Evolutionary conservation across 2,329 filamentous ascomycete species (phyloP), one percentile per base, ranked within the genome.

Genomic region (Aspergillus eucalypticola): DNA sequence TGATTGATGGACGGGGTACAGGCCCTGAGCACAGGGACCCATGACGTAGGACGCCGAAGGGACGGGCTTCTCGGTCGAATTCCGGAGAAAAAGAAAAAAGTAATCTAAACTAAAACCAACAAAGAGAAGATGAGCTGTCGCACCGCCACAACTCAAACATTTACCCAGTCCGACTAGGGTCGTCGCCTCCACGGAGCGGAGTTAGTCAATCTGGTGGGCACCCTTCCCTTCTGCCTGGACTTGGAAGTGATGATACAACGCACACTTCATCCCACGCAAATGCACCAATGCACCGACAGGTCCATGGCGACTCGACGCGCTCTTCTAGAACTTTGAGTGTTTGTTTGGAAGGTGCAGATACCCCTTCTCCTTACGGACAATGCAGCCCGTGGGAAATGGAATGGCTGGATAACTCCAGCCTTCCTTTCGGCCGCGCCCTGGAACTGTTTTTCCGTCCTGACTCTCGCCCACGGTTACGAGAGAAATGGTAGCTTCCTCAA

Each of bases 341-440:
- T 5, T 23, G 8, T 15, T 44, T 44, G 2, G 10, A 23, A 44
- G 19, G 21, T 44, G 41, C 41, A 44, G 19, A 44, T 23, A 44
- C 10, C 19, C n/a, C 41, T 29, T 29, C 27, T 42, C 41, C 41
- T 44, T 44, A 44, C 41, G 13, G 19, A 10, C 39, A 23, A 13
- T 44, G 41, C 19, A 44, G 8, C 19, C 39, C 32, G 25, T 23
- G 25, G 51, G 25, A 42, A 35, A 17, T 6, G 41, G 21, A 41
- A 25, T 29, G 53, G 53, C 53, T 55, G 53, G 53, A 6, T 3
- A 19, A 8, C n/a, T n/a, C 52, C 52, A 54, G 39, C 52, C 52
- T 13, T 54, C 52, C 35, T 19, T 35, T 17, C 39, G 46, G 46
- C 51, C 23, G 39, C n/a, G 15, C 46, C 21, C 29, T 52, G 17